phyloP scores from a whole-genome alignment of 345 rosid genomes.

The Murraya koenigii region DNA sequence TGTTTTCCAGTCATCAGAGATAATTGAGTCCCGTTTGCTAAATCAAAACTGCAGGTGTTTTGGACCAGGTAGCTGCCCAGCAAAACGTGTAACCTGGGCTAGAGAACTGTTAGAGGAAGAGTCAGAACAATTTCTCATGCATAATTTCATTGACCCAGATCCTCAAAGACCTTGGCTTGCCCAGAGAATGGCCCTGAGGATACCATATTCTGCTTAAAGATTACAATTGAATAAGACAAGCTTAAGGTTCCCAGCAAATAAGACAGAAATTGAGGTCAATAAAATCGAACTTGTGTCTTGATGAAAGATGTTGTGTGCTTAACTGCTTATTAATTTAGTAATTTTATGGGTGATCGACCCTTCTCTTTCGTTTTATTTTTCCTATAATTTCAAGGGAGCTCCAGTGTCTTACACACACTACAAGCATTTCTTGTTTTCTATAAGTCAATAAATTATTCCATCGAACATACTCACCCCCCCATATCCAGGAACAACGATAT shows the following conservation, averaged over 20 bases:
- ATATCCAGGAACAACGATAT: too few relatives aligned
- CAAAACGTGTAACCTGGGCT: slow-evolving; percentile 71
- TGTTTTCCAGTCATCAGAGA: background rate
- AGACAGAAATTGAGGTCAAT: background rate
- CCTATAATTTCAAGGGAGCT: background rate
- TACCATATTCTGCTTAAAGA: slow-evolving; percentile 66
- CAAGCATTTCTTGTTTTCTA: background rate
- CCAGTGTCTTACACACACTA: background rate
- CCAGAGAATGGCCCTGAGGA: slow-evolving; percentile 62
- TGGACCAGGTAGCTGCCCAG: slow-evolving; percentile 80
- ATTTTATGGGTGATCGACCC: background rate
- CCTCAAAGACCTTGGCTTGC: slow-evolving; percentile 82
- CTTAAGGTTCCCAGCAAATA: background rate
- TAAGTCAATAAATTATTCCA: too few relatives aligned
- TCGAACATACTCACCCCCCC: too few relatives aligned
- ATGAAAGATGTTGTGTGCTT: background rate
- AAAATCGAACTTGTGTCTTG: too few relatives aligned
- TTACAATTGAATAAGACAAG: background rate
- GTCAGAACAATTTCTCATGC: slow-evolving; percentile 72
- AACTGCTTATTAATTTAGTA: background rate
- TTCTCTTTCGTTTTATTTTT: background rate
- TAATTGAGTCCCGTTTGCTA: background rate
- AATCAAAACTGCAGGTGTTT: slow-evolving; percentile 55
- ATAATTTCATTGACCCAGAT: slow-evolving; percentile 76
- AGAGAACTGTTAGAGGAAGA: slow-evolving; percentile 91